phyloP scores from a whole-genome alignment of 805 yeast genomes.

The Wickerhamiella musiphila region DNA sequence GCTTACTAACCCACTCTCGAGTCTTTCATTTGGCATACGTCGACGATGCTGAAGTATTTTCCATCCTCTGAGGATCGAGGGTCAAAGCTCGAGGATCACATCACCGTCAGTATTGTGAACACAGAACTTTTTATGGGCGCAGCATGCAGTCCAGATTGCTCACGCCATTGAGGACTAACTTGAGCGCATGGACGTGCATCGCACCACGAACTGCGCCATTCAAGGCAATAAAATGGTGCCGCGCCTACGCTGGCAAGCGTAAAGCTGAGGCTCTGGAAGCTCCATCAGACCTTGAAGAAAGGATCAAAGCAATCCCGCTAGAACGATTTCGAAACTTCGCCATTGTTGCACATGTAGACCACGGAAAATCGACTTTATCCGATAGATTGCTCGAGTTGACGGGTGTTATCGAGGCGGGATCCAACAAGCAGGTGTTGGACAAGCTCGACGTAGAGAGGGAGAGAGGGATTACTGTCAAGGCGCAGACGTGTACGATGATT shows the following conservation, averaged over 20 bases:
- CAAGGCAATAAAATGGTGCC: too few relatives aligned
- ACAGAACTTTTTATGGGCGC: too few relatives aligned
- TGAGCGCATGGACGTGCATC: too few relatives aligned
- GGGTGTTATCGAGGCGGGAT: conserved; percentile 65
- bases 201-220: too few relatives aligned
- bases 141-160: too few relatives aligned
- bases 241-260: neutral
- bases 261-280: conserved; percentile 5
- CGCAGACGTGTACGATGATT: conserved; percentile 91
- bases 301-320: conserved; percentile 66
- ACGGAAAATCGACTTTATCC: conserved; percentile 59
- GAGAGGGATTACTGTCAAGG: conserved; percentile 91
- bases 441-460: conserved; percentile 88
- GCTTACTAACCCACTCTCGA: neutral
- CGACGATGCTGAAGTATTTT: too few relatives aligned
- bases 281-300: conserved; percentile 18
- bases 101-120: too few relatives aligned
- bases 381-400: conserved; percentile 79
- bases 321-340: conserved; percentile 77
- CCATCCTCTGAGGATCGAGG: too few relatives aligned
- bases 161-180: too few relatives aligned
- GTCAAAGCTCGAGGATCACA: too few relatives aligned
- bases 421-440: conserved; percentile 72
- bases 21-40: neutral
- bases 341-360: conserved; percentile 93